These are phyloP conservation scores for Alternaria brassicicola DNA, from an alignment of 2,329 filamentous ascomycete species.

Conservation along the genomic window DNA sequence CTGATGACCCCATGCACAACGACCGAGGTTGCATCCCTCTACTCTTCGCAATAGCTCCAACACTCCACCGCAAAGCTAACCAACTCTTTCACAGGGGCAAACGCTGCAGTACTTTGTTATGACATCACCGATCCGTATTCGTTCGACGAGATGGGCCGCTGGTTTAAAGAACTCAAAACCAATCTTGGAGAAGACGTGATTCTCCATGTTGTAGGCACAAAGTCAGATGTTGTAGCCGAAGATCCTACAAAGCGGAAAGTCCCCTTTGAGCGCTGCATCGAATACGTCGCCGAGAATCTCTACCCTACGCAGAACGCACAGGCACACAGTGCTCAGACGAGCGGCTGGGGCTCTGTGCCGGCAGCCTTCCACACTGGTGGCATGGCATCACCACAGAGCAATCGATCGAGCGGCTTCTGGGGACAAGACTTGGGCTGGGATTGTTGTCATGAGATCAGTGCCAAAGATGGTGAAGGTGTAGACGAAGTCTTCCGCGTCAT, in stretches of 20 bases:
- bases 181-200: conserved; percentile 80
- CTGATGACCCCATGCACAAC: not conserved
- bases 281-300: conserved; percentile 91
- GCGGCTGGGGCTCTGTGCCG: conserved; percentile 34
- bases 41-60: not conserved
- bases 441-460: conserved; percentile 94
- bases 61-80: not conserved
- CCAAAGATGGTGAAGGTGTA: conserved; percentile 91
- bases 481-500: conserved; percentile 95
- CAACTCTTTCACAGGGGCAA: conserved; percentile 65
- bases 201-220: conserved; percentile 87
- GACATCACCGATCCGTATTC: conserved; percentile 86
- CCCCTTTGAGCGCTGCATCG: conserved; percentile 93
- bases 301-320: conserved; percentile 65
- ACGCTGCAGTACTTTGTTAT: conserved; percentile 93
- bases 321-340: conserved; percentile 25
- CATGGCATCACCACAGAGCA: conserved; percentile 55
- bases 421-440: conserved; percentile 94
- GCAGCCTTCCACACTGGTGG: conserved; percentile 51
- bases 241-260: conserved; percentile 82
- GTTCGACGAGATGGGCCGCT: conserved; percentile 90
- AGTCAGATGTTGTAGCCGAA: conserved; percentile 80
- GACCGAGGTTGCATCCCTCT: not conserved
- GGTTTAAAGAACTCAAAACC: conserved; percentile 82
- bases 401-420: conserved; percentile 77